A percentile compares a stretch with the other conserved stretches of the same genome.
phyloP scores from a whole-genome alignment of 495 filamentous ascomycete species.

The Achaetomiella virescens region DNA sequence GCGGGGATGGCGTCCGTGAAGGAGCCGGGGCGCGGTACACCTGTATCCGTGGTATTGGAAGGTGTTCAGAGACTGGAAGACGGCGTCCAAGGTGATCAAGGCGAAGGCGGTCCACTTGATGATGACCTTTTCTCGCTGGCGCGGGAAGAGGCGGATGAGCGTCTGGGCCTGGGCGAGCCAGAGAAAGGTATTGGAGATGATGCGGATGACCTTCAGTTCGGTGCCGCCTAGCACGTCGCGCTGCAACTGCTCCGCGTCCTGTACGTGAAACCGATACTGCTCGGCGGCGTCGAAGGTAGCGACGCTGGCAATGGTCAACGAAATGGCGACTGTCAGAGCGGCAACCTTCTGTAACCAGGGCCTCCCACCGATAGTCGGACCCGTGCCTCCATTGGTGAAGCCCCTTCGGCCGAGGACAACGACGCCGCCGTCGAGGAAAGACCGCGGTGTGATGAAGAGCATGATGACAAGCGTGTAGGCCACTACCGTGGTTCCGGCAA shows the following conservation, averaged over 20 bases:
- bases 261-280: constrained; percentile 60
- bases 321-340: constrained; percentile 81
- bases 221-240: constrained; percentile 69
- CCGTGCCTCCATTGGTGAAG: constrained; percentile 73
- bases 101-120: constrained; percentile 98
- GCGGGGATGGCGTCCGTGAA: constrained; percentile 89
- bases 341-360: constrained; percentile 97
- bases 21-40: constrained; percentile 55
- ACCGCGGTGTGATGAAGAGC: constrained; percentile 84
- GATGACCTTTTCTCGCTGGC: constrained; percentile 93
- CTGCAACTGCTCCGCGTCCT: constrained; percentile 69
- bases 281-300: constrained; percentile 83
- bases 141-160: constrained; percentile 87
- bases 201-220: constrained; percentile 79
- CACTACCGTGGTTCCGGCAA: constrained; percentile 83
- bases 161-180: constrained; percentile 98
- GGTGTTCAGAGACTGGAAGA: constrained; percentile 82
- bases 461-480: constrained; percentile 93
- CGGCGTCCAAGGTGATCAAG: constrained; percentile 80
- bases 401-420: constrained; percentile 77
- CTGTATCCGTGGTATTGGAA: constrained; percentile 55
- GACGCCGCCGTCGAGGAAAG: constrained; percentile 77
- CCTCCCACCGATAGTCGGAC: constrained; percentile 81
- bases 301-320: constrained; percentile 83
- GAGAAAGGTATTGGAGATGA: constrained; percentile 89